These are phyloP conservation scores for Trichoderma hamatum DNA, from an alignment of 2,329 filamentous ascomycete genomes.

Conservation along the genomic window DNA sequence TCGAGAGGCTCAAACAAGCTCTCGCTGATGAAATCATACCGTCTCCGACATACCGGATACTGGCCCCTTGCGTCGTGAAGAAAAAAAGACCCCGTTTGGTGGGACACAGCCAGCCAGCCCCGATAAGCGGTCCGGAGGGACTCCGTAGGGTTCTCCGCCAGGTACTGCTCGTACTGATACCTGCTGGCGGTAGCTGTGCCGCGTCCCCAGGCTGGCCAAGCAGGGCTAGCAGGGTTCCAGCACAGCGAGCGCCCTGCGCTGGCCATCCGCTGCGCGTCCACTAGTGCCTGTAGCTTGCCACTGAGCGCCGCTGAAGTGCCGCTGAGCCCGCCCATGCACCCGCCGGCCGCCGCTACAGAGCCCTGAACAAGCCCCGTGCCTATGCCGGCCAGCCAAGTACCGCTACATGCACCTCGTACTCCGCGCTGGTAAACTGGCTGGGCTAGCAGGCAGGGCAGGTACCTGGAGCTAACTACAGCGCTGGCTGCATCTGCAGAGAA, in stretches of 20 bases:
- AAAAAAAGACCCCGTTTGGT: constrained; percentile 9
- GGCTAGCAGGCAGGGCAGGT: constrained; percentile 16
- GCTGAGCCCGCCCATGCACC: constrained; percentile 4
- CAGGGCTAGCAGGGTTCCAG: constrained; percentile 4
- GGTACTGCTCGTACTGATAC: not conserved
- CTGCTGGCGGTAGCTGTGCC: not conserved
- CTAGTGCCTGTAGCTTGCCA: not conserved
- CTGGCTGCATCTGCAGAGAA: constrained; percentile 6
- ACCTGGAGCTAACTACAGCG: constrained; percentile 25
- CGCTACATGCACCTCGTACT: not conserved
- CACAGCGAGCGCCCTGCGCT: not conserved
- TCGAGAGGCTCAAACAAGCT: not conserved
- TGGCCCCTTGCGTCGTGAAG: constrained; percentile 1
- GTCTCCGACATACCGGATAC: constrained; percentile 17
- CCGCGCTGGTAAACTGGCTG: not conserved
- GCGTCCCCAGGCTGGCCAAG: not conserved
- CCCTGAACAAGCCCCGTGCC: constrained; percentile 12
- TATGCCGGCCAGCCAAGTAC: not conserved
- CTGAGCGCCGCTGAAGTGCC: not conserved
- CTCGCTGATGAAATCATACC: constrained; percentile 4
- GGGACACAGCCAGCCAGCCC: constrained; percentile 5
- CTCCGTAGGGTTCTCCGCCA: constrained; percentile 2
- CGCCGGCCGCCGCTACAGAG: constrained; percentile 6
- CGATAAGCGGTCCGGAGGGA: constrained; percentile 1
- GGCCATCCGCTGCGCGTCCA: not conserved